Base-by-base conservation (phyloP, 1,284 basidiomycete genomes). In the Stygiomarasmius scandens region DNA sequence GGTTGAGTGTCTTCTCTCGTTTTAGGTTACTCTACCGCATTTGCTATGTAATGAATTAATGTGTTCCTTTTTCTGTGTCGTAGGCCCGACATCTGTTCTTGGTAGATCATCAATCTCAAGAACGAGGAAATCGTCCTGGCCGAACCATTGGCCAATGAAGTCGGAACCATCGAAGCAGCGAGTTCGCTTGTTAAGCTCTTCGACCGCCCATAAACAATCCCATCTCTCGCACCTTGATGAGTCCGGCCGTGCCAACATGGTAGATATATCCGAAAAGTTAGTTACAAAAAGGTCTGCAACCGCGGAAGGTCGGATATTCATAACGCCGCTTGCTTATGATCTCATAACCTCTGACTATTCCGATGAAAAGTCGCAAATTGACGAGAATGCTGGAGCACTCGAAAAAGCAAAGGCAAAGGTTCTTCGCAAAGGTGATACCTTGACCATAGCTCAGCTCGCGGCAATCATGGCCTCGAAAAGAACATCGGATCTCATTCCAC, bases 391-490 rank as follows among this genome's bases (percentile, higher is more conserved):
- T 48, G 46, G 64, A 52, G 58, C 70, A 52, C 64, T 74, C 50
- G 69, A 73, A 23, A 43, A 47, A 58, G 75, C 75, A 29, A 72
- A 74, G 52, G 72, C 68, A 11, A 88, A 89, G 69, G 77, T 78
- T 6, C 75, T 76, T 45, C 73, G 77, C 34, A 93, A 95, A 72
- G 87, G 93, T 51, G 83, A 95, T 71, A 83, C 86, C n/a, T 73
- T 94, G 49, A 84, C 85, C 11, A 83, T 92, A 19, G 89, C 92
- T 16, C 89, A 93, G 65, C 76, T 95, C 23, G 93, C 93, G 1
- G 94, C 86, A 12, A 92, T 95, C 69, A 93, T 94, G 87, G 93
- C 82, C 8, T 85, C 89, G 59, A 96, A 96, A 71, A 84, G 84
- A 57, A 95, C 93, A 0, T 78, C 89, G 24, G 85, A 87, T 44